A percentile compares a stretch with the other conserved stretches of the same genome.
Evolutionary conservation across 306 rosid genomes (phyloP).

Genomic region (Styphnolobium japonicum): DNA sequence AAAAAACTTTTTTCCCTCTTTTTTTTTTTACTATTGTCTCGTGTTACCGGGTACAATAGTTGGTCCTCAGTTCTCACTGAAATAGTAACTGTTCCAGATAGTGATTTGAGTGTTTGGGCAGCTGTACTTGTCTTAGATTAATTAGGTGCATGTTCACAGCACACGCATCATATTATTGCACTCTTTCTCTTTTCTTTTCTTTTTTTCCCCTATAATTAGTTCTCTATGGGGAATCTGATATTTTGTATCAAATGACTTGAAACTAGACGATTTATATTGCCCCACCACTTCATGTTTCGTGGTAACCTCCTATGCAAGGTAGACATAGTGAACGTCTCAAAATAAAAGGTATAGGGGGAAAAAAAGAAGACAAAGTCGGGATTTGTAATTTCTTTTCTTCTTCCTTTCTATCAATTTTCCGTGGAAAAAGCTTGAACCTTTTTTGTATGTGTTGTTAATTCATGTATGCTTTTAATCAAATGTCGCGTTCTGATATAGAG

Average conservation of each 20-base stretch:
- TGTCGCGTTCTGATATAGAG: conserved; percentile 24
- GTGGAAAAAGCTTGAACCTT: conserved; percentile 13
- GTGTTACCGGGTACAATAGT: not conserved
- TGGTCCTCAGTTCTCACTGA: conserved; percentile 12
- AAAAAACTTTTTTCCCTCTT: not conserved
- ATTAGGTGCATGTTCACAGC: not conserved
- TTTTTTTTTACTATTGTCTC: conserved; percentile 14
- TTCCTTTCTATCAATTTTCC: conserved; percentile 11
- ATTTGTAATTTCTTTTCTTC: conserved; percentile 18
- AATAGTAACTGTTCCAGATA: not conserved
- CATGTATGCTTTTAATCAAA: conserved; percentile 20
- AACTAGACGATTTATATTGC: not conserved
- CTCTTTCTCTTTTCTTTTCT: not conserved
- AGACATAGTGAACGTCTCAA: conserved; percentile 26
- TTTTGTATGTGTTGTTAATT: conserved; percentile 35
- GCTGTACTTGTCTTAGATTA: not conserved
- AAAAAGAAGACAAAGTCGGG: conserved; percentile 13
- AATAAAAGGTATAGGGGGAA: conserved; percentile 6
- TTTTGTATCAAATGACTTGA: conserved; percentile 11
- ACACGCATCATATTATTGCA: not conserved
- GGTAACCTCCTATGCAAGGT: conserved; percentile 32
- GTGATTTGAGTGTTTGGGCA: conserved; percentile 4
- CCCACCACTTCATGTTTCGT: conserved; percentile 31
- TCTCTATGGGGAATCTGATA: not conserved
- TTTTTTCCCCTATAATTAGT: not conserved